Conservation (phyloP, 495 filamentous ascomycete genomes). For the Cenococcum geophilum region DNA sequence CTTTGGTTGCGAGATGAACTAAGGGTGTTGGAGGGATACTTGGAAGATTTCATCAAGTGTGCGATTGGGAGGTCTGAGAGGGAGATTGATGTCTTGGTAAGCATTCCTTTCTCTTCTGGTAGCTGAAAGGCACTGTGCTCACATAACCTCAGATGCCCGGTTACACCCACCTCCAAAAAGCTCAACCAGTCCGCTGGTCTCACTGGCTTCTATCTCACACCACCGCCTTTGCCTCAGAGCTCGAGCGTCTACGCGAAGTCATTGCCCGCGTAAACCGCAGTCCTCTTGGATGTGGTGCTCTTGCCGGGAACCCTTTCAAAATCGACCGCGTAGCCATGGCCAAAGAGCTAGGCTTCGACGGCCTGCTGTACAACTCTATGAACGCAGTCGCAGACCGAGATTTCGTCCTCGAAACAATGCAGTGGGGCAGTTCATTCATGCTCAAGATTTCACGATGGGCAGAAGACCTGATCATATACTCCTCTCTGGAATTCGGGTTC, state of each 20-base stretch:
- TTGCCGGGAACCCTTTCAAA: constrained; percentile 87
- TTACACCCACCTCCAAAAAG: constrained; percentile 90
- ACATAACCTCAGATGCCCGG: constrained; percentile 46
- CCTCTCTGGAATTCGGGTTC: constrained; percentile 73
- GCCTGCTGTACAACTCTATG: constrained; percentile 77
- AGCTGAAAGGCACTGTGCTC: not conserved
- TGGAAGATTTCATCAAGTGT: constrained; percentile 66
- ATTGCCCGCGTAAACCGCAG: constrained; percentile 67
- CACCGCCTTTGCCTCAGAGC: constrained; percentile 66
- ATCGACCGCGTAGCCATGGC: constrained; percentile 88
- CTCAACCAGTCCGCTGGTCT: constrained; percentile 81
- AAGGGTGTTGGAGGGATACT: constrained; percentile 59
- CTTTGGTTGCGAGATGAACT: constrained; percentile 83
- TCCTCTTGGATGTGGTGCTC: constrained; percentile 77
- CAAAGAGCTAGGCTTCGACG: constrained; percentile 80
- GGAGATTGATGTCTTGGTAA: constrained; percentile 57
- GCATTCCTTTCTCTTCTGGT: not conserved
- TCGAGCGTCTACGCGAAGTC: constrained; percentile 73
- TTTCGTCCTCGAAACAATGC: constrained; percentile 84
- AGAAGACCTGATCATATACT: constrained; percentile 89
- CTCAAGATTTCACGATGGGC: constrained; percentile 79
- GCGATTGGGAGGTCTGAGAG: constrained; percentile 67
- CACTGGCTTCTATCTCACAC: constrained; percentile 84
- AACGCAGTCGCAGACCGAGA: constrained; percentile 78
- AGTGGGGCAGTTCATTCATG: constrained; percentile 83